These are phyloP conservation scores for Torulaspora indica DNA, from an alignment of 805 yeast genomes.

Conservation along the genomic window DNA sequence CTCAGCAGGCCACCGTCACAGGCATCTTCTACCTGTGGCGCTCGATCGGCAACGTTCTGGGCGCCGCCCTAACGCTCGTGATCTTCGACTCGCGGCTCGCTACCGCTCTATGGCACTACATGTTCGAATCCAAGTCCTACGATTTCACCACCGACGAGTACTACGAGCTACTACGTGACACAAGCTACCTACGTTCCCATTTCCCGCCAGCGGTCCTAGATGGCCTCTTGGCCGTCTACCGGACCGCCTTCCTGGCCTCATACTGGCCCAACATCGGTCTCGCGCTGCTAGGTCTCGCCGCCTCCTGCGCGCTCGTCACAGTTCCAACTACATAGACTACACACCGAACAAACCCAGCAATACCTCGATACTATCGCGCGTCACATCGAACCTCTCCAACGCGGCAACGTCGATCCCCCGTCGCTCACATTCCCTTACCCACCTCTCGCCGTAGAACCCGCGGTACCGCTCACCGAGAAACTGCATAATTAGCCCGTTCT, in stretches of 20 bases:
- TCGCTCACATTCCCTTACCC: slow-evolving; percentile 21
- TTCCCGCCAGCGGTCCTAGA: slow-evolving; percentile 20
- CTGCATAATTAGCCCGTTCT: slow-evolving; percentile 28
- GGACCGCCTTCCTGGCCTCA: slow-evolving; percentile 27
- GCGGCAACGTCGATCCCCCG: slow-evolving; percentile 18
- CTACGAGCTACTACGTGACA: slow-evolving; percentile 24
- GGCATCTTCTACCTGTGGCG: slow-evolving; percentile 49
- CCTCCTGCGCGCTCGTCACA: slow-evolving; percentile 18
- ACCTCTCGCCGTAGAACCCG: slow-evolving; percentile 20
- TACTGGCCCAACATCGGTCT: slow-evolving; percentile 28
- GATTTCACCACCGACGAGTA: slow-evolving; percentile 25
- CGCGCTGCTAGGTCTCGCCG: slow-evolving; percentile 19
- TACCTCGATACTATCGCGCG: slow-evolving; percentile 19
- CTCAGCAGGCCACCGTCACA: slow-evolving; percentile 46
- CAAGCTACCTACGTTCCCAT: slow-evolving; percentile 29
- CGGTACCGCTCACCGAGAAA: slow-evolving; percentile 25
- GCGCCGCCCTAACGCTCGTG: slow-evolving; percentile 42
- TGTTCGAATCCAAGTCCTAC: slow-evolving; percentile 19
- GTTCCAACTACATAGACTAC: slow-evolving; percentile 2
- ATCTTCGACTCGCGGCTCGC: slow-evolving; percentile 36
- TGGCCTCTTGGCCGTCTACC: slow-evolving; percentile 25
- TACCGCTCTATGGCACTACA: slow-evolving; percentile 33
- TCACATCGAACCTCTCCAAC: slow-evolving; percentile 19
- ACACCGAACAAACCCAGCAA: slow-evolving; percentile 15
- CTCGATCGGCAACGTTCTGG: slow-evolving; percentile 45